Conservation (phyloP, 2,329 filamentous ascomycete species). For the Didymella pinodella region DNA sequence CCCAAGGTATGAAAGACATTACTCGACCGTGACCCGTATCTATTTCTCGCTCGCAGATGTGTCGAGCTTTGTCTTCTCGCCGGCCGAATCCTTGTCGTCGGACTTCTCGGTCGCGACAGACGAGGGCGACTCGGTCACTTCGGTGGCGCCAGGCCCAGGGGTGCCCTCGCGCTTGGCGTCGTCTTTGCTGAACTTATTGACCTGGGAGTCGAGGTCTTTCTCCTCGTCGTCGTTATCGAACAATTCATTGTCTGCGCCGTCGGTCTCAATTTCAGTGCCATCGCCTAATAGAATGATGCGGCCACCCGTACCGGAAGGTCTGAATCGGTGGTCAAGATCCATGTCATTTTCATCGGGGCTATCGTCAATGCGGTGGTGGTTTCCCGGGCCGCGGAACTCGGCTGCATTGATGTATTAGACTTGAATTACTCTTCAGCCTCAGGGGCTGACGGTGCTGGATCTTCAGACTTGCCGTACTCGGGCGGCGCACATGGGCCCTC, state of each 20-base stretch:
- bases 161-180: slow-evolving; percentile 28
- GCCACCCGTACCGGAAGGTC: slow-evolving; percentile 69
- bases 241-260: slow-evolving; percentile 90
- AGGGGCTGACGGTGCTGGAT: slow-evolving; percentile 47
- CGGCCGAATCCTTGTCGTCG: slow-evolving; percentile 25
- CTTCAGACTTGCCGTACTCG: slow-evolving; percentile 90
- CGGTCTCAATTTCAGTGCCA: slow-evolving; percentile 89
- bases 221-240: slow-evolving; percentile 90
- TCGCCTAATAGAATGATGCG: slow-evolving; percentile 95
- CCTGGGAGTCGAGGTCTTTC: slow-evolving; percentile 84
- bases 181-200: slow-evolving; percentile 66
- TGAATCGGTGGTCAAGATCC: slow-evolving; percentile 73
- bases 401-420: slow-evolving; percentile 53
- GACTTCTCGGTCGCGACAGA: slow-evolving; percentile 51
- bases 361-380: slow-evolving; percentile 60
- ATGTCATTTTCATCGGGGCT: slow-evolving; percentile 71
- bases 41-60: slow-evolving; percentile 23
- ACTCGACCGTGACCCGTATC: slow-evolving; percentile 11
- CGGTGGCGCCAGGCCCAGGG: slow-evolving; percentile 25
- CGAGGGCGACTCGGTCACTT: slow-evolving; percentile 47
- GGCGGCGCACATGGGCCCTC: slow-evolving; percentile 98
- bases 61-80: slow-evolving; percentile 14
- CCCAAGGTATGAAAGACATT: slow-evolving; percentile 28
- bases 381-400: slow-evolving; percentile 60
- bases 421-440: slow-evolving; percentile 44